These are phyloP conservation scores for Colletotrichum sp. DNA, from an alignment of 2,329 filamentous ascomycete species.

Conservation along the genomic window DNA sequence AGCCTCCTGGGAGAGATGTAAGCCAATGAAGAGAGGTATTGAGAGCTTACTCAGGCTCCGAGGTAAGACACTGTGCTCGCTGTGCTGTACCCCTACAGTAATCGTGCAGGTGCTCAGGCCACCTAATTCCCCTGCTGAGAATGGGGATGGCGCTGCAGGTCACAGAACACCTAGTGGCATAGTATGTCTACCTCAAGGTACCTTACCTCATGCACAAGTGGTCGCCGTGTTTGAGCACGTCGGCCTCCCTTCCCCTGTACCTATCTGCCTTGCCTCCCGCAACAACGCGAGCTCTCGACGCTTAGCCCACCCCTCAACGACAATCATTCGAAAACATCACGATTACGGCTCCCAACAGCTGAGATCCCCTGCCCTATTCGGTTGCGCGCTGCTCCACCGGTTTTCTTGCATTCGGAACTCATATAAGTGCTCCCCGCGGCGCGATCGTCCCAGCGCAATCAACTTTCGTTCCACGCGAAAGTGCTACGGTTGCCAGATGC, in stretches of 20 bases:
- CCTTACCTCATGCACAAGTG: neutral
- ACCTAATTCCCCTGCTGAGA: neutral
- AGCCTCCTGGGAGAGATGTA: neutral
- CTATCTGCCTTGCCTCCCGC: neutral
- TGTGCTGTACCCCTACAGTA: neutral
- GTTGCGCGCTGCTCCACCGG: neutral
- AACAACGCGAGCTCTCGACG: neutral
- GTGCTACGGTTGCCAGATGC: constrained; percentile 25
- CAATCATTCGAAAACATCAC: neutral
- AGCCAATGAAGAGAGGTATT: neutral
- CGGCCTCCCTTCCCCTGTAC: neutral
- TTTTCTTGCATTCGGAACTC: neutral
- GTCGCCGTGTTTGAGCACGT: neutral
- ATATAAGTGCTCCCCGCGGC: neutral
- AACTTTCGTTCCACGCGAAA: neutral
- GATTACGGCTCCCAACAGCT: neutral
- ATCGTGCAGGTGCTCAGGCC: neutral
- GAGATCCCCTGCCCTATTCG: neutral
- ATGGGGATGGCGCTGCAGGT: neutral
- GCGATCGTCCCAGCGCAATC: neutral
- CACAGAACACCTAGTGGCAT: neutral
- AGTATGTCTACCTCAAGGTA: neutral
- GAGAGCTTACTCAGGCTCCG: neutral
- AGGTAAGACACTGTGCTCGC: neutral
- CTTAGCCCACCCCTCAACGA: neutral